phyloP scores from a whole-genome alignment of 257 asterid species.

The Ballota nigra region DNA sequence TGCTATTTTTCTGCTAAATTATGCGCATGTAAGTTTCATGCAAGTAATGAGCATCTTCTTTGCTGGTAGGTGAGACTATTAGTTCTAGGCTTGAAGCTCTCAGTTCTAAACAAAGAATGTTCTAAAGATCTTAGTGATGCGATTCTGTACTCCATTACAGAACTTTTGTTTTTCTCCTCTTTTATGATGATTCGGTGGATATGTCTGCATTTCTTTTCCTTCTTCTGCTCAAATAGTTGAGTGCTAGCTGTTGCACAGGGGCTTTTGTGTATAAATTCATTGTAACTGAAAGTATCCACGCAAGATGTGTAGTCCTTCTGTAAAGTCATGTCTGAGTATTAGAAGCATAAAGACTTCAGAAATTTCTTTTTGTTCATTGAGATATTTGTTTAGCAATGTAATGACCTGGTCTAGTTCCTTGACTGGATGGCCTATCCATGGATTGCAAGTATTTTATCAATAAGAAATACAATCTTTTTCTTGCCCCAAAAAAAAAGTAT shows the following conservation, averaged over 20 bases:
- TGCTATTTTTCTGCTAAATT: background rate
- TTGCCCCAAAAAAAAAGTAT: background rate
- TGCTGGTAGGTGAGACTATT: background rate
- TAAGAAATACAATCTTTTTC: background rate
- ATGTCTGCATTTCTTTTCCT: background rate
- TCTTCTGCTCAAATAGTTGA: background rate
- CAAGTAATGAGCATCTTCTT: background rate
- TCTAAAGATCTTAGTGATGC: conserved; percentile 6
- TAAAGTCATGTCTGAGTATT: background rate
- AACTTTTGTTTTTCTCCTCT: background rate
- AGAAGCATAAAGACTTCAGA: background rate
- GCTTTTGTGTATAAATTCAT: background rate
- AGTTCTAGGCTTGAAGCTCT: background rate
- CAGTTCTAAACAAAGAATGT: background rate
- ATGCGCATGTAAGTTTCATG: background rate
- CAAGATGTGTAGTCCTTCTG: background rate
- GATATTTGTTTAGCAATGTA: background rate
- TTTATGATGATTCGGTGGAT: background rate
- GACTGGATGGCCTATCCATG: background rate
- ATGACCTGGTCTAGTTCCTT: background rate
- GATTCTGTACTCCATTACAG: background rate
- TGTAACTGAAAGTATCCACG: background rate
- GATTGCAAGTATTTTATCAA: background rate
- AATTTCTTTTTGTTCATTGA: background rate
- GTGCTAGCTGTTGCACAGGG: background rate